Base-by-base conservation (phyloP, 2,329 filamentous ascomycete species). In the Fusarium odoratissimum region DNA sequence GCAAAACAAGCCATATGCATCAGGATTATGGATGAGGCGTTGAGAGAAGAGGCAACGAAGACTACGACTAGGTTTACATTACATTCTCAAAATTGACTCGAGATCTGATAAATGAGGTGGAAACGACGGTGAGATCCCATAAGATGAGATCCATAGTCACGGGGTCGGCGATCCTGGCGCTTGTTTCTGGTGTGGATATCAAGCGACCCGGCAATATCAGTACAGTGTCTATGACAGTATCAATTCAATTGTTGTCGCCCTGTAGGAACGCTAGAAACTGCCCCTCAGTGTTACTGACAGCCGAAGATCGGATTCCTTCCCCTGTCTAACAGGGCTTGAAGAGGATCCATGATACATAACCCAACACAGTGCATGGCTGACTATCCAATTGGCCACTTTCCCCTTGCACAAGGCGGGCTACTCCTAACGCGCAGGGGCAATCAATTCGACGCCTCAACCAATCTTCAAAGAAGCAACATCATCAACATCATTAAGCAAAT, bases 401-500 rank as follows among this genome's bases (percentile, higher is more conserved):
- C 56, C 42, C 64, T 62, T 42, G 33, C 56, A 49, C 42, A 16
- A 57, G 19, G 23, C 30, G 23, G 40, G 30, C 30, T 33, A 30
- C 40, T 49, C 58, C 61, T 25, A 57, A 57, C 33, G 16, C 55
- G 40, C 64, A 69, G 58, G 66, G 64, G 49, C 60, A 37, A 40
- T 56, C 44, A 45, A 37, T 69, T 49, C 49, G 40, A 62, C 49
- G 42, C 41, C 64, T 67, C 58, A 52, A 37, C 40, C 51, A 64
- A 60, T 69, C 67, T 69, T 69, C 45, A 52, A 69, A 57, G 58
- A 69, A 69, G 66, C 66, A 69, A 64, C 66, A 69, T 69, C 66
- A 51, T 35, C 58, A 57, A 17, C 23, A 48, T 25, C 60, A 31
- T 31, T 30, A 38, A 67, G 38, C 52, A 44, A 45, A 38, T n/a